phyloP scores from a whole-genome alignment of 1,284 basidiomycete species.

The Fomitopsis betulina region DNA sequence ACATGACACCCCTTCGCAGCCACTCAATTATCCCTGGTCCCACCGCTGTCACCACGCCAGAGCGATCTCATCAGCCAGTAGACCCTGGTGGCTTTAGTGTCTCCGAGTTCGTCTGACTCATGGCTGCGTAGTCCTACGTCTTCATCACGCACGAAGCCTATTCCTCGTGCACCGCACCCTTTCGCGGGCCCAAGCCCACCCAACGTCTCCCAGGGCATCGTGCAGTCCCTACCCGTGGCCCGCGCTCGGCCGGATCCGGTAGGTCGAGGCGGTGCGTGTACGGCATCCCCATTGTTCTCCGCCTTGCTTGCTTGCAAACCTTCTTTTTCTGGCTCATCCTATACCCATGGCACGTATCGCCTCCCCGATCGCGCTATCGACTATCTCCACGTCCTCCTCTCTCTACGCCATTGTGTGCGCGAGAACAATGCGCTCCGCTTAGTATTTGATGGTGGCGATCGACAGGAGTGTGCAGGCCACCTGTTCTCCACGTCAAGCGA shows the following conservation, averaged over 20 bases:
- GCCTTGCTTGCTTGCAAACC: not conserved
- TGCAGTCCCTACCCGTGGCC: not conserved
- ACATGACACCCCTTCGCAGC: conserved; percentile 2
- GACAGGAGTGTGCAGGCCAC: not conserved
- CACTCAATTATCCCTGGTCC: not conserved
- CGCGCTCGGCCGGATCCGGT: conserved; percentile 4
- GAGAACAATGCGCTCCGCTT: conserved; percentile 2
- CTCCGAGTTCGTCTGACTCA: not conserved
- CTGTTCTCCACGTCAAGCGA: not conserved
- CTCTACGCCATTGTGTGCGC: not conserved
- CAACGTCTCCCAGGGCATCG: not conserved
- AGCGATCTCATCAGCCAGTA: not conserved
- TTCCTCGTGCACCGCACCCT: conserved; percentile 7
- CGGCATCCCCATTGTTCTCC: conserved; percentile 7
- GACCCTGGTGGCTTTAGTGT: not conserved
- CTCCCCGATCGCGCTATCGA: not conserved
- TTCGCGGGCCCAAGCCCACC: not conserved
- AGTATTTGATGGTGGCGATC: not conserved
- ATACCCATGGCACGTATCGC: not conserved
- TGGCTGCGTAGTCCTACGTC: not conserved
- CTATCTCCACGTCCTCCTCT: not conserved
- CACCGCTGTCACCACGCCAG: not conserved
- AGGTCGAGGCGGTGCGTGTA: conserved; percentile 2
- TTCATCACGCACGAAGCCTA: conserved; percentile 5
- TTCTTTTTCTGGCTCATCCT: not conserved